phyloP scores from a whole-genome alignment of 192 early-diverging fungal genomes.

The Rhizophagus clarus region DNA sequence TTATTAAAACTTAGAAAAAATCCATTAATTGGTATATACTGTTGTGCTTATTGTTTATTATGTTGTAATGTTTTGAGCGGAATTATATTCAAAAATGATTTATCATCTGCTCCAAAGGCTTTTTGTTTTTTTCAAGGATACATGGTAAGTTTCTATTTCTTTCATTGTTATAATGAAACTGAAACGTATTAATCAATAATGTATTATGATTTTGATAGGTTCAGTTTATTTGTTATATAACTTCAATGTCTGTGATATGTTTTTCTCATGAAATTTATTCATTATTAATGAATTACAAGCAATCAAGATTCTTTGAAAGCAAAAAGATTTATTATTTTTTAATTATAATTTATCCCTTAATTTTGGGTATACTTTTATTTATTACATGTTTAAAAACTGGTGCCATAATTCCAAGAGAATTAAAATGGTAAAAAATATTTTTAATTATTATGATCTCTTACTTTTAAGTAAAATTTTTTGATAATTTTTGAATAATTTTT shows the following conservation, averaged over 20 bases:
- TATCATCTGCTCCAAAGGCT: background rate
- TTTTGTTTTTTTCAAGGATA: slow-evolving; percentile 1
- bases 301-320: background rate
- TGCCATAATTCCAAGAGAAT: background rate
- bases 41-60: background rate
- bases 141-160: background rate
- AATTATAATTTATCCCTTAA: background rate
- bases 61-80: background rate
- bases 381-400: background rate
- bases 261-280: background rate
- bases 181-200: too few species aligned
- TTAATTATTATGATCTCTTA: background rate
- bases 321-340: background rate
- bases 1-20: background rate
- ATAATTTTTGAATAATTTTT: background rate
- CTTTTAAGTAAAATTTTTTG: background rate
- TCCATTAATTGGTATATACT: background rate
- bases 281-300: background rate
- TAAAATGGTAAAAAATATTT: background rate
- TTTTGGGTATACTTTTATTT: background rate
- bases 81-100: background rate
- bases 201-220: background rate
- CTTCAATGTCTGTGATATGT: background rate
- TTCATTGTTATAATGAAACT: background rate
- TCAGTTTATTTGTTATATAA: background rate